Evolutionary conservation across 768 basidiomycete species (phyloP), one percentile per base, ranked within the genome.

Genomic region (Leucocoprinus birnbaumii): DNA sequence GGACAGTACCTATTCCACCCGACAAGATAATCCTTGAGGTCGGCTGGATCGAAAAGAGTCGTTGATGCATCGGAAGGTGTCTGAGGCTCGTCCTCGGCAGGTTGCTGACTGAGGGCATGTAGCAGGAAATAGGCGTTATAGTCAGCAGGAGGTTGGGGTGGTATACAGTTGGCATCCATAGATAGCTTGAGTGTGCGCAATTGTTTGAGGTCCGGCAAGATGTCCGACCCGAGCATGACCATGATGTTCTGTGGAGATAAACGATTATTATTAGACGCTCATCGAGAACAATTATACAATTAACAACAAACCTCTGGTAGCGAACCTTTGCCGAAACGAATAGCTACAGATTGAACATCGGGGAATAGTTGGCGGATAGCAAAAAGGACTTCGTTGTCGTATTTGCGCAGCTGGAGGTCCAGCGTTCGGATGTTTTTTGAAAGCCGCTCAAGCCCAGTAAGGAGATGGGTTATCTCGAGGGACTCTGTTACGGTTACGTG

Each of bases 1-100:
- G 58, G 64, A 44, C 69, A 71, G 50, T 69, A 67, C 51, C 69
- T 57, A 52, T 63, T 69, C 69, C 69, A 71, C 11, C 68, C 69
- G 24, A 67, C 59, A 4, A 71, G 59, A 49, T 71, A 71, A 42
- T 69, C 67, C 26, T 56, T 59, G 49, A 68, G 37, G 27, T 55
- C 54, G 2, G 54, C 48, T 10, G 54, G 54, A 48, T 55, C 54
- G 21, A 55, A 55, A 5, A 49, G 21, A 3, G 51, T 52, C 13
- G 47, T 41, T 6, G 22, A 22, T 40, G 57, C 42, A 11, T 58
- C 57, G 13, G 41, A 13, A 26, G 50, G 47, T 7, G 26, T 41
- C 37, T 26, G 16, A 31, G n/a, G 27, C 3, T 58, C 57, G n/a
- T 58, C 57, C n/a, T 52, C 47, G 3, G 57, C 35, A 13, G 51